Conservation (phyloP, 225 moss, liverwort and hornwort genomes). For the Pleurozium schreberi region DNA sequence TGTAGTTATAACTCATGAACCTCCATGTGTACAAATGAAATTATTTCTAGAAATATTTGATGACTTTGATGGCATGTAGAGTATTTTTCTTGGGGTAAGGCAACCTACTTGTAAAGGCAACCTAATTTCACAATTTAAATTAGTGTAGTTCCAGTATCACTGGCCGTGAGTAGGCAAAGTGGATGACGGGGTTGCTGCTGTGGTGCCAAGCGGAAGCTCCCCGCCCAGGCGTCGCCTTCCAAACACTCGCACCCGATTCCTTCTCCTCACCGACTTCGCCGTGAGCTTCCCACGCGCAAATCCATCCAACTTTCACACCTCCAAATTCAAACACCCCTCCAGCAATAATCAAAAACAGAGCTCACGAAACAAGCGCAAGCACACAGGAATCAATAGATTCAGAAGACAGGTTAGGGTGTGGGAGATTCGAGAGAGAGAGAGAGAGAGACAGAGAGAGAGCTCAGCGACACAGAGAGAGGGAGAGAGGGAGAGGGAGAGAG, state of each 20-base stretch:
- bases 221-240: background rate
- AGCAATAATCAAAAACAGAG: background rate
- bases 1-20: too few relatives aligned
- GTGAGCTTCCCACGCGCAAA: background rate
- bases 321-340: background rate
- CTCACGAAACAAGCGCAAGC: background rate
- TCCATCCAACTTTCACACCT: background rate
- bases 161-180: too few relatives aligned
- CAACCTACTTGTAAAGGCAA: too few relatives aligned
- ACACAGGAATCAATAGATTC: background rate
- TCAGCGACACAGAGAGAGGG: too few relatives aligned
- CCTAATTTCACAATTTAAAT: too few relatives aligned
- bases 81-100: too few relatives aligned
- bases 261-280: background rate
- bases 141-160: too few relatives aligned
- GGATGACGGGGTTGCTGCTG: background rate
- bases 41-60: too few relatives aligned
- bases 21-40: too few relatives aligned
- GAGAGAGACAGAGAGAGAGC: background rate
- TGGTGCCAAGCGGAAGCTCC: conserved; percentile 4
- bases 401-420: background rate
- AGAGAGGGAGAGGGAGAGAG: background rate
- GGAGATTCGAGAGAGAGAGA: background rate
- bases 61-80: too few relatives aligned
- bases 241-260: background rate